Percentiles rank a stretch among this genome's conserved stretches.
Evolutionary conservation across 2,329 filamentous ascomycete species (phyloP).

Genomic region (Fusarium sp.): DNA sequence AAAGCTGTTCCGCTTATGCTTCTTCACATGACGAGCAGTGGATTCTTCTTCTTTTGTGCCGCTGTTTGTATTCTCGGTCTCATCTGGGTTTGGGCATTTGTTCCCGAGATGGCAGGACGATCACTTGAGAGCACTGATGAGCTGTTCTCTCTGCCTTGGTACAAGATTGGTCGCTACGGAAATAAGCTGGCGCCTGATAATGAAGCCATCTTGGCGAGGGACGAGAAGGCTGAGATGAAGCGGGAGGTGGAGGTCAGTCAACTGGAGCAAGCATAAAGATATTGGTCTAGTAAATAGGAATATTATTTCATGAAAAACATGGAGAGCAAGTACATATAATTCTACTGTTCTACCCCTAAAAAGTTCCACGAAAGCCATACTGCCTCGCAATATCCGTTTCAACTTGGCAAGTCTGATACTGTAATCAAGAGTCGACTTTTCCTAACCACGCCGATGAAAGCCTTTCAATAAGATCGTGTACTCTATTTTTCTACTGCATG

Average conservation of each 20-base stretch:
- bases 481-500: no score
- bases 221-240: conserved; percentile 18
- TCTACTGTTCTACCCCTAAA: background rate
- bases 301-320: no score
- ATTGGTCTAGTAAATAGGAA: background rate
- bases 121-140: conserved; percentile 69
- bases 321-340: background rate
- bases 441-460: no score
- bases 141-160: conserved; percentile 73
- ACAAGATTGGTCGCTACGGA: conserved; percentile 66
- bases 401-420: background rate
- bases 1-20: conserved; percentile 15
- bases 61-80: conserved; percentile 54
- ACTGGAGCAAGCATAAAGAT: background rate
- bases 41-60: conserved; percentile 17
- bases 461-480: no score
- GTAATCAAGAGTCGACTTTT: no score
- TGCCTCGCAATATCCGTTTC: background rate
- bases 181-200: conserved; percentile 9
- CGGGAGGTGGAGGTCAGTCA: background rate
- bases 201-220: conserved; percentile 9
- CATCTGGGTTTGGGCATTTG: conserved; percentile 70
- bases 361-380: background rate
- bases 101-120: conserved; percentile 71
- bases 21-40: background rate